Evolutionary conservation across 495 filamentous ascomycete species (phyloP).

Genomic region (Astrocystis sublimbata): DNA sequence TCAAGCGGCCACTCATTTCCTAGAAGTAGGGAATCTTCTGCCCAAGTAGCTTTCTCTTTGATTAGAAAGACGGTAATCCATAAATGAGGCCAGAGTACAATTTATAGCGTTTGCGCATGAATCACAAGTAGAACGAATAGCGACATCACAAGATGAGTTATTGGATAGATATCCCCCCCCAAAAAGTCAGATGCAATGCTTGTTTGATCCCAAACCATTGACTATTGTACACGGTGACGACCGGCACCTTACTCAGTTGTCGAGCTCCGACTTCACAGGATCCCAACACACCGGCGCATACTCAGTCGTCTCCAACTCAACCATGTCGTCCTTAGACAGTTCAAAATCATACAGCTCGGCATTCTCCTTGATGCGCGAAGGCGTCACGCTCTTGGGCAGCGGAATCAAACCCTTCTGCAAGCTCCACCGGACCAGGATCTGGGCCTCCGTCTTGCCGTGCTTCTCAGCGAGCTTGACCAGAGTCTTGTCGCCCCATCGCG

Average conservation of each 20-base stretch:
- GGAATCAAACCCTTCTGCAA: slow-evolving; percentile 77
- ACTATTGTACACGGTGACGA: not conserved
- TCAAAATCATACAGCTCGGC: slow-evolving; percentile 80
- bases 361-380: slow-evolving; percentile 72
- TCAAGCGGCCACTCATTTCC: too few relatives aligned
- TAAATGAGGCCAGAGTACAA: too few relatives aligned
- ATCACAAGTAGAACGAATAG: too few relatives aligned
- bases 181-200: too few relatives aligned
- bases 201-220: too few relatives aligned
- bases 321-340: slow-evolving; percentile 61
- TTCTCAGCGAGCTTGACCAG: slow-evolving; percentile 64
- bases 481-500: slow-evolving; percentile 64
- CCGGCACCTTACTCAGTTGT: slow-evolving; percentile 18
- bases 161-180: too few relatives aligned
- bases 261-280: slow-evolving; percentile 52
- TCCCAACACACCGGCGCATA: slow-evolving; percentile 76
- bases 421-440: slow-evolving; percentile 84
- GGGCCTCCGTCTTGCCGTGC: slow-evolving; percentile 70
- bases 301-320: slow-evolving; percentile 52
- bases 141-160: too few relatives aligned
- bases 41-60: too few relatives aligned
- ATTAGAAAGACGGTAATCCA: too few relatives aligned
- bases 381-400: slow-evolving; percentile 74
- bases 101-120: too few relatives aligned
- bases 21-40: too few relatives aligned